Conservation (phyloP, 495 filamentous ascomycete species). For the Lasiosphaeria ovina region DNA sequence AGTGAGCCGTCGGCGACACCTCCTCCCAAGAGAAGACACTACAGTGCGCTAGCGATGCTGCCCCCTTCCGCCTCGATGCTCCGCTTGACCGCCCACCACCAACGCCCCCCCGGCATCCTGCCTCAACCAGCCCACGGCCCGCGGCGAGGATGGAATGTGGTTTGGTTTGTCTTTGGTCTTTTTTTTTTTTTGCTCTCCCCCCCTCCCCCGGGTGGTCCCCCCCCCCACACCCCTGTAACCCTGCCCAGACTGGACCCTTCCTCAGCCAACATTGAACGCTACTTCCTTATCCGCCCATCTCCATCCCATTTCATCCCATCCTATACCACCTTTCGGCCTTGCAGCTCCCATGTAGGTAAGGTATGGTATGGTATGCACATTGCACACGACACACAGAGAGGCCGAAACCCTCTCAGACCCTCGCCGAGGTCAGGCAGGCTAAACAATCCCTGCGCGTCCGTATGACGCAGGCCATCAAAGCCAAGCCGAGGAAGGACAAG, state of each 20-base stretch:
- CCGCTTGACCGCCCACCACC: slow-evolving; percentile 32
- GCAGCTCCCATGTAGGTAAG: slow-evolving; percentile 11
- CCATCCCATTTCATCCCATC: slow-evolving; percentile 22
- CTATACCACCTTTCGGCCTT: slow-evolving; percentile 29
- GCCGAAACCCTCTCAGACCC: slow-evolving; percentile 33
- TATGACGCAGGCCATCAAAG: slow-evolving; percentile 34
- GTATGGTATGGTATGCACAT: not conserved
- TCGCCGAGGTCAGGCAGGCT: slow-evolving; percentile 30
- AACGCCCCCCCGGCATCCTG: slow-evolving; percentile 3
- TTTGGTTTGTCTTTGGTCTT: not conserved
- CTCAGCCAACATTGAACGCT: slow-evolving; percentile 12
- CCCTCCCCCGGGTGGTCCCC: not conserved
- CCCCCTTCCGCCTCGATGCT: slow-evolving; percentile 26
- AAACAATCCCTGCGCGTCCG: slow-evolving; percentile 33
- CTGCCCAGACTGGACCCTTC: slow-evolving; percentile 7
- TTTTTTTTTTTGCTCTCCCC: not conserved
- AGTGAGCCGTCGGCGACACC: not conserved
- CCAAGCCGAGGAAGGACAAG: slow-evolving; percentile 32
- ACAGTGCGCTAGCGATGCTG: not conserved
- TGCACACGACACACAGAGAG: slow-evolving; percentile 12
- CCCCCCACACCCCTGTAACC: not conserved
- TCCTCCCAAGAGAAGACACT: slow-evolving; percentile 7
- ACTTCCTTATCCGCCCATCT: slow-evolving; percentile 18
- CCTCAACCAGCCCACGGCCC: slow-evolving; percentile 15
- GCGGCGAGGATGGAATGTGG: slow-evolving; percentile 1